Evolutionary conservation across 768 basidiomycete species (phyloP).

Genomic region (Cyclocybe aegerita): DNA sequence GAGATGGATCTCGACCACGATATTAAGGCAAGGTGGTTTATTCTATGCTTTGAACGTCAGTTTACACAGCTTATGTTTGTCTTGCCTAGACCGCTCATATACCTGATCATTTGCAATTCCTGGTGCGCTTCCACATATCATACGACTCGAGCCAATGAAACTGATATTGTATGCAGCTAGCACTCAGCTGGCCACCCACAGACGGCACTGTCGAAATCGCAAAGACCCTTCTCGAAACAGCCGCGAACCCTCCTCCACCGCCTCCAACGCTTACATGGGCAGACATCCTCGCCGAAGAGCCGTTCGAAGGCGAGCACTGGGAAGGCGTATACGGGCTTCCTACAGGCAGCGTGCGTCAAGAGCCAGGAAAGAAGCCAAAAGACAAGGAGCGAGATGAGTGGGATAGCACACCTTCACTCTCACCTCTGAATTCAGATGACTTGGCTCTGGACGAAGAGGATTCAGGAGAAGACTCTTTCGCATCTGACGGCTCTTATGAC

Average conservation of each 20-base stretch:
- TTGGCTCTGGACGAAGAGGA: slow-evolving; percentile 41
- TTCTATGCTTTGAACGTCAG: neutral
- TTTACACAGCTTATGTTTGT: slow-evolving; percentile 1
- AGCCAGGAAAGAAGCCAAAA: slow-evolving; percentile 26
- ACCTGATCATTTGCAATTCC: slow-evolving; percentile 71
- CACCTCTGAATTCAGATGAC: slow-evolving; percentile 60
- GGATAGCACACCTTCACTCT: slow-evolving; percentile 68
- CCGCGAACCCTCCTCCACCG: slow-evolving; percentile 42
- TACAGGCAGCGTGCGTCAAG: slow-evolving; percentile 32
- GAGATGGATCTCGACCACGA: slow-evolving; percentile 64
- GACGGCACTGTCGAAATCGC: slow-evolving; percentile 50
- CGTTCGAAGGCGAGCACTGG: slow-evolving; percentile 87
- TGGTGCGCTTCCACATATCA: slow-evolving; percentile 43
- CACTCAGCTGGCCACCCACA: slow-evolving; percentile 55
- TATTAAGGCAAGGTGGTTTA: slow-evolving; percentile 48
- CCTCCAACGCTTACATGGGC: slow-evolving; percentile 63
- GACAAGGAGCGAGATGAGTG: slow-evolving; percentile 43
- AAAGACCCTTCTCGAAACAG: slow-evolving; percentile 47
- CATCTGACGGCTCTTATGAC: slow-evolving; percentile 23
- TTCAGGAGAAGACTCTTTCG: slow-evolving; percentile 28
- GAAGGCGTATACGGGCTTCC: slow-evolving; percentile 64
- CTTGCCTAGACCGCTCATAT: slow-evolving; percentile 51
- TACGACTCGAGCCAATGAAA: neutral
- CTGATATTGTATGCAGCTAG: slow-evolving; percentile 37
- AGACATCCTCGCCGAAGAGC: slow-evolving; percentile 78